Evolutionary conservation across 163 green algal genomes (phyloP).

Genomic region (Scenedesmus sp.): DNA sequence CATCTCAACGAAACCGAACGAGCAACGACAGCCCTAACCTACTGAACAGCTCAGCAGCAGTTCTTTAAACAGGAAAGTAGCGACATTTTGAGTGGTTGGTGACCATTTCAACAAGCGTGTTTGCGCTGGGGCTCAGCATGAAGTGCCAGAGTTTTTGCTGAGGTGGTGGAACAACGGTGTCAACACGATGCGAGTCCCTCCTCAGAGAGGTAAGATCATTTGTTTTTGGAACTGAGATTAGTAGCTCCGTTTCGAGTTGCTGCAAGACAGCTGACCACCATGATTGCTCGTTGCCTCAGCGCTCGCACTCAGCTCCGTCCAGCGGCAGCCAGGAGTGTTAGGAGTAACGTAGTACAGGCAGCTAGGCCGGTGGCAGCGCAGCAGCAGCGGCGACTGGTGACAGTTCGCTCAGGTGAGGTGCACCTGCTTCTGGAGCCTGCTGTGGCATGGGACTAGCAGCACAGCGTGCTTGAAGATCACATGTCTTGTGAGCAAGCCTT

Average conservation of each 20-base stretch:
- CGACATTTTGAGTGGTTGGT: neutral
- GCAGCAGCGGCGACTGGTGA: neutral
- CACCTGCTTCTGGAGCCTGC: neutral
- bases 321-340: neutral
- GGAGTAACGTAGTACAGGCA: neutral
- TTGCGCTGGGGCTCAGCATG: neutral
- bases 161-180: neutral
- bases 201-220: too few relatives aligned
- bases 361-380: neutral
- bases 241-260: neutral
- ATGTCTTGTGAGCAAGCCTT: neutral
- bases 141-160: conserved; percentile 13
- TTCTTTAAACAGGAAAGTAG: neutral
- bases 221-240: too few relatives aligned
- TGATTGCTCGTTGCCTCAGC: neutral
- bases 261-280: neutral
- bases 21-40: conserved; percentile 1
- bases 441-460: neutral
- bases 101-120: neutral
- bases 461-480: neutral
- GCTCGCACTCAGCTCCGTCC: neutral
- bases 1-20: conserved; percentile 1
- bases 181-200: too few relatives aligned
- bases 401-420: neutral
- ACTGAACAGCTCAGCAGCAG: neutral